A percentile compares a stretch with the other conserved stretches of the same genome.
Evolutionary conservation across 1,284 basidiomycete genomes (phyloP).

Genomic region (Ustilago shanxiensis): DNA sequence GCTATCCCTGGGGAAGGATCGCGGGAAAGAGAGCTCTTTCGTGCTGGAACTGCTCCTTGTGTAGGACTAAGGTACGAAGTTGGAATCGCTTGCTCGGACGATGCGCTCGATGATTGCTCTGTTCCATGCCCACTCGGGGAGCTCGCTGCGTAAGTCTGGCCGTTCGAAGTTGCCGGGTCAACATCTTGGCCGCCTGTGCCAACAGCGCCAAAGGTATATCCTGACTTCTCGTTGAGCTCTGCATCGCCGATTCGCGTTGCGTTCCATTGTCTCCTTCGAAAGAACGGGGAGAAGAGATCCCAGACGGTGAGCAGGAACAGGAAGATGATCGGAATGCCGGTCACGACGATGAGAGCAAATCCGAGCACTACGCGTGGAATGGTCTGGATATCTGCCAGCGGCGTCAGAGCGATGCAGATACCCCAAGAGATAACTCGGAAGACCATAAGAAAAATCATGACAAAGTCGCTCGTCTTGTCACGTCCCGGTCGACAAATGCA

Average conservation of each 20-base stretch:
- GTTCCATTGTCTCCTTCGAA: conserved; percentile 47
- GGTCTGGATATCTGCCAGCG: conserved; percentile 57
- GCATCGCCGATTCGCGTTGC: conserved; percentile 37
- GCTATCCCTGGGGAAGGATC: neutral
- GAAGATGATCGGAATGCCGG: conserved; percentile 63
- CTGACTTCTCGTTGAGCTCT: conserved; percentile 23
- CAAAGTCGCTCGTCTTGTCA: conserved; percentile 61
- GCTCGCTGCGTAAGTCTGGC: conserved; percentile 10
- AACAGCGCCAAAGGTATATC: conserved; percentile 36
- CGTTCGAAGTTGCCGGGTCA: neutral
- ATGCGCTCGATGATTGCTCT: conserved; percentile 17
- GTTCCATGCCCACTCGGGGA: conserved; percentile 8
- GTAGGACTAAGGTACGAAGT: neutral
- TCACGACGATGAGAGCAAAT: conserved; percentile 64
- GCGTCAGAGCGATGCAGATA: conserved; percentile 63
- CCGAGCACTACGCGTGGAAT: conserved; percentile 68
- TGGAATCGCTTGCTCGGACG: conserved; percentile 18
- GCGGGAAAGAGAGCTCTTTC: conserved; percentile 15
- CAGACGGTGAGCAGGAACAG: conserved; percentile 61
- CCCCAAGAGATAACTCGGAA: conserved; percentile 63
- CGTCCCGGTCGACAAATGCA: conserved; percentile 60
- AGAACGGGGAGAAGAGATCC: conserved; percentile 57
- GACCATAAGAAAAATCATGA: conserved; percentile 61
- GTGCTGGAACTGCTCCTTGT: conserved; percentile 1
- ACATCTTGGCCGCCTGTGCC: conserved; percentile 10